Evolutionary conservation across 805 yeast genomes (phyloP).

Genomic region (Schwanniomyces polymorphus): DNA sequence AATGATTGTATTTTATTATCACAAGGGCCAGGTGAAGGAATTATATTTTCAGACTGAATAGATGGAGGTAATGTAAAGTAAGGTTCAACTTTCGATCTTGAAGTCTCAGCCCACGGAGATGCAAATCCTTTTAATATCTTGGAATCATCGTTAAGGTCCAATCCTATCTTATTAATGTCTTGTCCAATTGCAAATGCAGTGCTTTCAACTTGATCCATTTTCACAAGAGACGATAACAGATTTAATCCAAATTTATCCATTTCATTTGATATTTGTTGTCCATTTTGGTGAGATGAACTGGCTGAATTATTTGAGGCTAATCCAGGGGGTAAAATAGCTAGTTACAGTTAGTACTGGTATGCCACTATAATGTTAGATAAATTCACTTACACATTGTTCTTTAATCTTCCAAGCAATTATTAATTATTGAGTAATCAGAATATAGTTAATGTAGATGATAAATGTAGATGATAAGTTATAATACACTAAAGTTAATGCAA

Average conservation of each 20-base stretch:
- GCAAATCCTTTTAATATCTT: slow-evolving; percentile 66
- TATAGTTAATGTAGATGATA: not conserved
- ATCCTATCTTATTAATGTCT: slow-evolving; percentile 66
- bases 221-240: slow-evolving; percentile 60
- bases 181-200: slow-evolving; percentile 72
- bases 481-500: not conserved
- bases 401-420: not conserved
- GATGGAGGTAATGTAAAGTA: slow-evolving; percentile 61
- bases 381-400: slow-evolving; percentile 8
- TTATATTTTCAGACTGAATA: slow-evolving; percentile 29
- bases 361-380: slow-evolving; percentile 2
- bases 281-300: not conserved
- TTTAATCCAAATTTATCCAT: slow-evolving; percentile 67
- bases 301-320: slow-evolving; percentile 9
- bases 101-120: slow-evolving; percentile 94
- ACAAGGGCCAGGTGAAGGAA: slow-evolving; percentile 43
- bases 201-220: slow-evolving; percentile 62
- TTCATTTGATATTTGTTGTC: slow-evolving; percentile 24
- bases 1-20: slow-evolving; percentile 58
- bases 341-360: slow-evolving; percentile 2
- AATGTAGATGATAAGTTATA: not conserved
- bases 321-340: slow-evolving; percentile 30
- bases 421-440: not conserved
- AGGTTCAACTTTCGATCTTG: slow-evolving; percentile 89
- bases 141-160: slow-evolving; percentile 51